Base-by-base conservation (phyloP, 1,284 basidiomycete species). In the Gymnopus androsaceus region DNA sequence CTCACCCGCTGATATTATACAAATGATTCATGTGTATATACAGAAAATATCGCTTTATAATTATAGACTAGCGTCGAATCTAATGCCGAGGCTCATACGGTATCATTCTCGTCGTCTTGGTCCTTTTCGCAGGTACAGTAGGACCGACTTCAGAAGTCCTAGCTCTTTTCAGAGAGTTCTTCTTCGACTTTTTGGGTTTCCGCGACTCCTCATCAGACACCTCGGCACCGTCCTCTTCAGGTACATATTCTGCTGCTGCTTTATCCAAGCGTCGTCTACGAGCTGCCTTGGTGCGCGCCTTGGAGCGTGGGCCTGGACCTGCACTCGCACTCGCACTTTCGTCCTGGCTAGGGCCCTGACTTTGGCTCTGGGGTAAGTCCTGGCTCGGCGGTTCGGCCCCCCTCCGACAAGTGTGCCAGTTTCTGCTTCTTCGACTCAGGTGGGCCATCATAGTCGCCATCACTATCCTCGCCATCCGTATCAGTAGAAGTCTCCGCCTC, bases 171-270 rank as follows among this genome's bases (percentile, higher is more conserved):
- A 70, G 48, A 15, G 66, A 66, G 14, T 65, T 64, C 33, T 59
- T 66, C 11, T 57, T 59, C n/a, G n/a, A n/a, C 62, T 64, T 71
- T 17, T 61, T 66, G 31, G 60, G 64, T 44, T 61, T 62, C 55
- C 54, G 64, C 51, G 63, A 66, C 54, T 64, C 66, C 21, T 62
- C 66, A 41, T 55, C 63, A 11, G 54, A 64, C 28, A 42, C 50
- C 14, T 67, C 68, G 3, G 67, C 66, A 11, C 67, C 69, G 19
- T 68, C 67, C 4, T 68, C 67, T 15, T 67, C 67, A 15, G 76
- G 78, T 51, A 73, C 71, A 59, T 79, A 78, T n/a, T 73, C 73
- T 34, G 68, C 60, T 21, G 73, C 73, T 57, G 79, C 77, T 12
- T 51, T 54, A 17, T 65, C 66, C 12, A 77, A 63, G 33, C 70